Evolutionary conservation across 2,329 filamentous ascomycete genomes (phyloP), one percentile per base, ranked within the genome.

Genomic region (Botrytis elliptica): DNA sequence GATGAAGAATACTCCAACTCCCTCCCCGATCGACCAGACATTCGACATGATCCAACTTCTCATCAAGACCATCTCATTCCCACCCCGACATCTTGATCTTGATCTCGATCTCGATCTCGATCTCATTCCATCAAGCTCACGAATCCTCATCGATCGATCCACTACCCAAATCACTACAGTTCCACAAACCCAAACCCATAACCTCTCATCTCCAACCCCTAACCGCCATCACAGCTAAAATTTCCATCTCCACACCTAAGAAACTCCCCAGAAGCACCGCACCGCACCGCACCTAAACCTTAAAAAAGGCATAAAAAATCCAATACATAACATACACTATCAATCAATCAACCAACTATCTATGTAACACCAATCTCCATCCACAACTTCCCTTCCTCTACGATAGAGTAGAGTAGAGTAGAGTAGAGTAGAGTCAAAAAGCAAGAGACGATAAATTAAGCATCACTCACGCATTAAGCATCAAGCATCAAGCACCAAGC

Each of bases 141-240:
- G 3, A 38, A 8, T 10, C 1, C 1, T 5, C 36, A 42, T 63
- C 36, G 4, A 36, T 10, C 6, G 0, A 4, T n/a, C 2, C 38
- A 12, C 29, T 64, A n/a, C 33, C 33, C 33, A 33, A 33, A 33
- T 33, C 33, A 33, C 33, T 33, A 33, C 33, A 33, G 33, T 33
- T 33, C 33, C 33, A 33, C 33, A 33, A 33, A 33, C 33, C 33
- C 33, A 33, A 33, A 33, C 33, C 33, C 33, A 38, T 4, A 40
- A 1, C 36, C 36, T 40, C 20, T 62, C 5, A 38, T 14, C 38
- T 25, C 12, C 52, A 57, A 18, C 16, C 6, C 36, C 22, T 9
- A 18, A 22, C 25, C 49, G n/a, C 22, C 22, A 25, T 12, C 55
- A 33, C 20, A 10, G 1, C 55, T 33, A 57, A 57, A 3, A 20